Evolutionary conservation across 2,329 filamentous ascomycete genomes (phyloP), one percentile per base, ranked within the genome.

Genomic region (Clonostachys rosea): DNA sequence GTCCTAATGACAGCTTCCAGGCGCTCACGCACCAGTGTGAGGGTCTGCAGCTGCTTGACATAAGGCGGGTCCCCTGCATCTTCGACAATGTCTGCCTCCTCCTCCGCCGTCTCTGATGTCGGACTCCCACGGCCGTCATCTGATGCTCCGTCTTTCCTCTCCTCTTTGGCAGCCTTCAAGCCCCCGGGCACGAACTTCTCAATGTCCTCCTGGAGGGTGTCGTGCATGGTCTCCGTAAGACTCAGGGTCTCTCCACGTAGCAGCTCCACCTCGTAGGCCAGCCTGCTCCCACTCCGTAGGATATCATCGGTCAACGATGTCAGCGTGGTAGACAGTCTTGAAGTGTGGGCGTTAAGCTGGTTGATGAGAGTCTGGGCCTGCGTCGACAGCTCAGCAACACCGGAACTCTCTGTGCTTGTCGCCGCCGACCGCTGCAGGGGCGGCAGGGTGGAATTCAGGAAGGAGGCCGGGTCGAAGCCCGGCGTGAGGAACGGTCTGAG

Each of bases 221-320:
- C 87, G 6, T 83, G 81, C 56, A 97, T 71, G 3, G 86, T 78
- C 61, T 96, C 91, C 1, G 84, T 83, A 35, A 96, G 71, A n/a
- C 87, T 79, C 42, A 91, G 69, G 3, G 90, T 87, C 67, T 96
- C 91, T 52, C 91, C 91, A n/a, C 91, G 82, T 43, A 97, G 68
- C 16, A 97, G 79, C 66, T 97, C 92, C 17, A 97, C 92, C 67
- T 97, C 89, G 61, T 99, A 99, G 17, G 91, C 90, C 48, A 99
- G 72, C 5, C 92, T 80, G 53, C 89, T 90, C 24, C 91, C 89
- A 59, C 89, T 91, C 48, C 94, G 82, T 51, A 99, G 69, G 52
- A 99, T 97, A 56, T 97, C 94, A 65, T 99, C 92, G 11, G 94
- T 96, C 50, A 97, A 74, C 59, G 92, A 86, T 34, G 91, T 96